A percentile compares a stretch with the other conserved stretches of the same genome.
phyloP scores from a whole-genome alignment of 2,329 filamentous ascomycete species.

The Aspergillus sp. region DNA sequence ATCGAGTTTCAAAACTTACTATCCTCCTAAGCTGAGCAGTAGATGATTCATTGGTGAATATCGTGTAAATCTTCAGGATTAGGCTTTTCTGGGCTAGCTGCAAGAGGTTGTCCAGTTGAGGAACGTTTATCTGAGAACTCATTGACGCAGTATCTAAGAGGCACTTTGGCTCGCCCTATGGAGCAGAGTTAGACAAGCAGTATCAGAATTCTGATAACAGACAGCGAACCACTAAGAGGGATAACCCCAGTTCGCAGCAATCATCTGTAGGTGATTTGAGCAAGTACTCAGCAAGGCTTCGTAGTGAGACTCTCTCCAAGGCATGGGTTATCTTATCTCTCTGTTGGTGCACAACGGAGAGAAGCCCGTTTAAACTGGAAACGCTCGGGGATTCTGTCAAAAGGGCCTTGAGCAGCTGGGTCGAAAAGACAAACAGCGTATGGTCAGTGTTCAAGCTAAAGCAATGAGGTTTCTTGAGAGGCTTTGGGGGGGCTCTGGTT shows the following conservation, averaged over 20 bases:
- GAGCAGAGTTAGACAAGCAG: constrained; percentile 11
- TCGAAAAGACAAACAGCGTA: constrained; percentile 11
- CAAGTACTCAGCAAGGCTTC: constrained; percentile 22
- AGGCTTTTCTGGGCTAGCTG: constrained; percentile 12
- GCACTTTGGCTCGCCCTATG: constrained; percentile 19
- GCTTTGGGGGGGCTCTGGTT: neutral
- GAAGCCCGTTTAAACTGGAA: neutral
- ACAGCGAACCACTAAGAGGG: constrained; percentile 25
- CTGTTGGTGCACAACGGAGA: constrained; percentile 10
- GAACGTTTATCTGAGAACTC: constrained; percentile 7
- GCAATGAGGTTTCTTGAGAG: constrained; percentile 4
- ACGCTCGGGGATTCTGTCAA: neutral
- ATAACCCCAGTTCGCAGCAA: constrained; percentile 20
- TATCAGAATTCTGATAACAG: neutral
- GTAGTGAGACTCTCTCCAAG: constrained; percentile 18
- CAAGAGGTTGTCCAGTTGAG: neutral
- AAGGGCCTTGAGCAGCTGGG: constrained; percentile 11
- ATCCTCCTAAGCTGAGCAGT: constrained; percentile 19
- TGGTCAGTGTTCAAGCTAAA: constrained; percentile 6
- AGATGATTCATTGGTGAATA: constrained; percentile 17
- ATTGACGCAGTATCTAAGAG: neutral
- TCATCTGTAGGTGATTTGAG: constrained; percentile 17
- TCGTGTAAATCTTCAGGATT: neutral
- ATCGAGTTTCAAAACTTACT: constrained; percentile 19
- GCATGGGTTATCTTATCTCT: neutral